Evolutionary conservation across 805 yeast species (phyloP), one percentile per base, ranked within the genome.

Genomic region (Myxozyma mucilagina): DNA sequence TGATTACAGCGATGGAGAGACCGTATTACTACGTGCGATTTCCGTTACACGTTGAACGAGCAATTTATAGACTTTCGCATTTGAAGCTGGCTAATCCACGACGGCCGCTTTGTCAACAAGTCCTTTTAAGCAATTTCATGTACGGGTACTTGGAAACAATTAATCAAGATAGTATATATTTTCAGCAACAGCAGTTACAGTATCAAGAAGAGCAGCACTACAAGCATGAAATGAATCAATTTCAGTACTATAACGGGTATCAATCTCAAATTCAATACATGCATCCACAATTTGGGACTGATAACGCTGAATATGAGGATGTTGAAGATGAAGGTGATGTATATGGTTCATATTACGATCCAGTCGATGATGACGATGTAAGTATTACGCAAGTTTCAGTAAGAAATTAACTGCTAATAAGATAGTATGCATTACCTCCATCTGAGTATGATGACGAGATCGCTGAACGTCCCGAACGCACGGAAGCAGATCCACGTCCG

Each of bases 11-110:
- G 14, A 7, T 32, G 10, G 39, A 51, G 47, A 18, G 47, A 32
- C 47, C 47, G 34, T 67, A 56, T 39, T 65, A 64, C 45, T 69
- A 67, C 48, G 44, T 60, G 69, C 79, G 99, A 65, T 88, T 89
- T 73, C 97, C 98, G 0, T 85, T 94, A 49, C 97, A 93, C 73
- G 96, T 94, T 47, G 99, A 94, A 74, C 81, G 99, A 44, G 99
- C 99, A 0, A 89, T 94, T 54, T 94, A 94, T 74, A 79, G 99
- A 59, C 79, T 94, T 58, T 89, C 97, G 56, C 99, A 94, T 74
- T 77, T 94, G 72, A 94, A 94, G 73, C 79, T 94, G 66, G 97
- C 98, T 31, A 96, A 94, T 74, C 93, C 98, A 0, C 88, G 90
- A 71, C 79, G 98, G 61, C 94, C 96, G 34, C 76, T 94, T 64